phyloP scores from a whole-genome alignment of 805 yeast species.

The Dipodascus albidus region DNA sequence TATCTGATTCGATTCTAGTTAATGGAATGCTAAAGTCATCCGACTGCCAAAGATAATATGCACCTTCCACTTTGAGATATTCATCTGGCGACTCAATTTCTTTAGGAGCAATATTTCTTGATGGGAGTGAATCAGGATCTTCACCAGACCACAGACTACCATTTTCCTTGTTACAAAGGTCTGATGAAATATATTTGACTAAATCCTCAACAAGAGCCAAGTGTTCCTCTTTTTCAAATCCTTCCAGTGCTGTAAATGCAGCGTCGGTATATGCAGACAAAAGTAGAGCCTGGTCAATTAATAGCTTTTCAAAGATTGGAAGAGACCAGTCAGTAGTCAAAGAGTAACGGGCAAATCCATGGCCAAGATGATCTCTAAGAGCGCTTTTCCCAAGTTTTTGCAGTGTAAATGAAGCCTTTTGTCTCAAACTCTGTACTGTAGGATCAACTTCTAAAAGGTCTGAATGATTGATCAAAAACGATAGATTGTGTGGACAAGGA shows the following conservation, averaged over 20 bases:
- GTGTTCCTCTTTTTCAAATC: slow-evolving; percentile 17
- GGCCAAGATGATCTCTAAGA: slow-evolving; percentile 27
- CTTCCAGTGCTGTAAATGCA: slow-evolving; percentile 13
- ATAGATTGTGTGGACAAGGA: slow-evolving; percentile 22
- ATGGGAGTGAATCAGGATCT: slow-evolving; percentile 23
- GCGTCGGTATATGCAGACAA: slow-evolving; percentile 24
- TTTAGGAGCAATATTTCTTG: slow-evolving; percentile 7
- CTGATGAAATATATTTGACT: neutral
- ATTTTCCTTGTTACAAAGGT: slow-evolving; percentile 9
- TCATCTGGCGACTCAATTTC: neutral
- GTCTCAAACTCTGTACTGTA: slow-evolving; percentile 3
- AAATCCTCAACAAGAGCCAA: slow-evolving; percentile 11
- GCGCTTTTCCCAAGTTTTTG: slow-evolving; percentile 25
- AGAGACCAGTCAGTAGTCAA: slow-evolving; percentile 30
- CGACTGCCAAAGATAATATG: slow-evolving; percentile 26
- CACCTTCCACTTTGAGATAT: slow-evolving; percentile 22
- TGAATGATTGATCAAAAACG: slow-evolving; percentile 14
- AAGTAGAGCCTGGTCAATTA: slow-evolving; percentile 27
- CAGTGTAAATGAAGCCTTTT: slow-evolving; percentile 20
- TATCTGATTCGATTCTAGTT: slow-evolving; percentile 22
- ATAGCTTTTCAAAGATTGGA: slow-evolving; percentile 31
- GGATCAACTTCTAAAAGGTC: slow-evolving; percentile 5
- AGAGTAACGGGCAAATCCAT: slow-evolving; percentile 28
- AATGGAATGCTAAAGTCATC: slow-evolving; percentile 24
- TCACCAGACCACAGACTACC: slow-evolving; percentile 25